Base-by-base conservation (phyloP, 306 rosid species). In the Ammopiptanthus mongolicus region DNA sequence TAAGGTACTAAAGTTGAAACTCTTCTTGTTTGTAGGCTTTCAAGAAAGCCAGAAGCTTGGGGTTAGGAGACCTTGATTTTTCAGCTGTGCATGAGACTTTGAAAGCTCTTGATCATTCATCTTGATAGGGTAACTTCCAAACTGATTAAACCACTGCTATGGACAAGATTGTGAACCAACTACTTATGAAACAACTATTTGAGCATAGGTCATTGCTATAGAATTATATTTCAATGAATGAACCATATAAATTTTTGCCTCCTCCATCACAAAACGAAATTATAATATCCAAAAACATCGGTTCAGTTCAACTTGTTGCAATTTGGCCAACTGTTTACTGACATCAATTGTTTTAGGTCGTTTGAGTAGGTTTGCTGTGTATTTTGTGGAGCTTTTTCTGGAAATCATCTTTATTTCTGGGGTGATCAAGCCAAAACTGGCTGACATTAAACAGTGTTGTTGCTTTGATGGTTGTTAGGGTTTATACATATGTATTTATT, bases 31-130 rank as follows among this genome's bases (percentile, higher is more conserved):
- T 81, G 82, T 53, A 89, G 97, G 93, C 89, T 60, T 91, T 87
- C 89, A 91, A 91, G 90, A 91, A 83, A 83, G 97, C 97, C 42
- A 86, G 87, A 78, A 91, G 90, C 84, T 1, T 91, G 85, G 96
- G 96, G 5, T 81, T 91, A 56, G 97, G 92, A 57, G 93, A 88
- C 83, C 90, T 84, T 28, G 97, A 91, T 73, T 89, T 91, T 81
- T 89, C 97, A 2, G 93, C 97, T 39, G 96, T 89, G 34, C 82
- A 84, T 28, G 96, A 91, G 77, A 88, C 87, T 25, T 21, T 83
- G 72, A 86, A 89, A 77, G 52, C 70, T 69, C 71, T 12, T 51
- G 80, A 78, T 25, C 79, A 65, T 51, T 78, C 78, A 29, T 77
- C 85, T 18, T 73, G 69, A 73, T 41, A 44, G 13, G 9, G 44